Evolutionary conservation across 441 rosid genomes (phyloP).

Genomic region (Euphorbia schlechtendalii): DNA sequence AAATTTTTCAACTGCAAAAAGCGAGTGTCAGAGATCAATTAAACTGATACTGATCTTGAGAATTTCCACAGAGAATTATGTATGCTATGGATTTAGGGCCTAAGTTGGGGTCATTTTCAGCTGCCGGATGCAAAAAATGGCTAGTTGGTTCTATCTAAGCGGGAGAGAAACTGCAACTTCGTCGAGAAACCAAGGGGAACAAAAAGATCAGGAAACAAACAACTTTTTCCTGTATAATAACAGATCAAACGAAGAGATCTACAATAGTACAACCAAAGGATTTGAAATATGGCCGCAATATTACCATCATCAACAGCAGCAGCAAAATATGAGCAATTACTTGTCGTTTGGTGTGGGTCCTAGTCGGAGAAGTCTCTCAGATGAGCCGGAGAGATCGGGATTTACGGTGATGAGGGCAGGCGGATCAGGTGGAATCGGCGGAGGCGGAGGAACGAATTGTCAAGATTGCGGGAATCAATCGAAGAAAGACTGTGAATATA

Average conservation of each 20-base stretch:
- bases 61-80: conserved; percentile 14
- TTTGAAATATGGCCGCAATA: conserved; percentile 89
- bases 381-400: conserved; percentile 54
- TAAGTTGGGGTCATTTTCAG: conserved; percentile 31
- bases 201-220: conserved; percentile 33
- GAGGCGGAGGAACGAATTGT: conserved; percentile 52
- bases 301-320: conserved; percentile 44
- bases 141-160: conserved; percentile 83
- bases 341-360: conserved; percentile 69
- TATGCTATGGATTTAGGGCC: conserved; percentile 54
- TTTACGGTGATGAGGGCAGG: conserved; percentile 40
- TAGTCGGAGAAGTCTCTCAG: conserved; percentile 50
- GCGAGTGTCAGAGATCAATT: conserved; percentile 11
- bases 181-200: conserved; percentile 44
- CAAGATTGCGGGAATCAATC: conserved; percentile 98
- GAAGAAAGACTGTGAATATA: conserved; percentile 72
- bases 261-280: conserved; percentile 43
- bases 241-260: conserved; percentile 71
- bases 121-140: conserved; percentile 51
- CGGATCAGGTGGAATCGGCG: conserved; percentile 33
- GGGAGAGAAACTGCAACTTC: conserved; percentile 39
- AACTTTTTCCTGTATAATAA: conserved; percentile 32
- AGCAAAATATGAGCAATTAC: conserved; percentile 40
- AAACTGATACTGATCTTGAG: conserved; percentile 18
- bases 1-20: conserved; percentile 5